These are phyloP conservation scores for Coemansia sp. DNA, from an alignment of 192 early-diverging fungal species.

Conservation along the genomic window DNA sequence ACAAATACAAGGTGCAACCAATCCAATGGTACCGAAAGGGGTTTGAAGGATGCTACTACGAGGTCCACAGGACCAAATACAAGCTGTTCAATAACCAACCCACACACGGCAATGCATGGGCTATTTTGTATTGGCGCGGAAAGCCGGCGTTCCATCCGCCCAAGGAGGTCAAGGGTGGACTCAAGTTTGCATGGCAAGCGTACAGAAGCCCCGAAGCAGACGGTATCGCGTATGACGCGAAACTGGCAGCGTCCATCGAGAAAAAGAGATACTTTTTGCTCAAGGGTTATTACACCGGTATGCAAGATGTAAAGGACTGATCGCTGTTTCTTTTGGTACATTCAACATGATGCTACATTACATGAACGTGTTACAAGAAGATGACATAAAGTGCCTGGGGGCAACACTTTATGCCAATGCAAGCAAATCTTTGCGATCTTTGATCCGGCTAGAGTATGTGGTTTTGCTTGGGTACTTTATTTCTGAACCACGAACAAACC, in stretches of 20 bases:
- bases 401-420: too few species aligned
- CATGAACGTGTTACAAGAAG: too few species aligned
- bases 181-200: conserved; percentile 44
- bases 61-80: conserved; percentile 39
- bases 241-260: conserved; percentile 17
- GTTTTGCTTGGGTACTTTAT: too few species aligned
- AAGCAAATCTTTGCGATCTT: too few species aligned
- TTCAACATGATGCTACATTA: too few species aligned
- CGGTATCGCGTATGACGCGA: conserved; percentile 27
- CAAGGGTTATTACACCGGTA: conserved; percentile 4
- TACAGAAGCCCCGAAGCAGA: conserved; percentile 38
- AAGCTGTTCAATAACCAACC: conserved; percentile 33
- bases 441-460: too few species aligned
- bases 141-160: conserved; percentile 20
- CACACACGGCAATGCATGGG: conserved; percentile 52
- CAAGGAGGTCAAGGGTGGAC: conserved; percentile 34
- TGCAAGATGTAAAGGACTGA: not conserved
- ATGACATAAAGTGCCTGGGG: too few species aligned
- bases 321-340: too few species aligned
- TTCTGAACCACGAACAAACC: too few species aligned
- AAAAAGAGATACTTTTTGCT: conserved; percentile 22
- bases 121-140: conserved; percentile 38
- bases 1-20: conserved; percentile 38
- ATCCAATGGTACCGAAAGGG: conserved; percentile 47
- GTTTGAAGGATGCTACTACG: conserved; percentile 40